These are phyloP conservation scores for Knoxdaviesia proteae DNA, from an alignment of 2,329 filamentous ascomycete genomes.

Conservation along the genomic window DNA sequence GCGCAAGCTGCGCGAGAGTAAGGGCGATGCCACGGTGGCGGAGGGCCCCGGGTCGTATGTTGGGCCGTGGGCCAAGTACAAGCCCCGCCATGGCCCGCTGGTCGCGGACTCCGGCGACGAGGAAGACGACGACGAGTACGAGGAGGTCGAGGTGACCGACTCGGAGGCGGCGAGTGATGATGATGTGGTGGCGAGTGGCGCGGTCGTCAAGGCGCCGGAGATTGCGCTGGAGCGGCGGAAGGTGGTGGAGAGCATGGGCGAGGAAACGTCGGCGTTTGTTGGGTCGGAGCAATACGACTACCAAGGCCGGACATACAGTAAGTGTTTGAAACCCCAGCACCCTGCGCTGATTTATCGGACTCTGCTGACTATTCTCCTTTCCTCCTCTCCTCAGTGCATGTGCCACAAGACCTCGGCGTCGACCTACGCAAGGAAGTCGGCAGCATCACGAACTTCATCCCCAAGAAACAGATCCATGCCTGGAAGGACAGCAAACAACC, in stretches of 20 bases:
- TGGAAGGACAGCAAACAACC: conserved; percentile 74
- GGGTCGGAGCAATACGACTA: conserved; percentile 74
- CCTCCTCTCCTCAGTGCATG: conserved; percentile 39
- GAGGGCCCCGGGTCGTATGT: conserved; percentile 79
- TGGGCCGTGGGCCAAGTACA: conserved; percentile 84
- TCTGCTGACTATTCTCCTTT: background rate
- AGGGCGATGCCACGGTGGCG: conserved; percentile 64
- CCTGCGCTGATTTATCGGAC: background rate
- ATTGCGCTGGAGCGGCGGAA: conserved; percentile 32
- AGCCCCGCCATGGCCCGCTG: conserved; percentile 44
- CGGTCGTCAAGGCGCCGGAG: conserved; percentile 34
- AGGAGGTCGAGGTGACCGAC: conserved; percentile 55
- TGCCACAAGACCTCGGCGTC: conserved; percentile 76
- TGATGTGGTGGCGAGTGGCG: conserved; percentile 42
- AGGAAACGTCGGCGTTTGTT: conserved; percentile 75
- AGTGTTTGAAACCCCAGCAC: background rate
- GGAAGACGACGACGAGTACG: conserved; percentile 59
- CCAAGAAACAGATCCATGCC: conserved; percentile 80
- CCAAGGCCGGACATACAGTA: conserved; percentile 72
- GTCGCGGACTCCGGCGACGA: conserved; percentile 55
- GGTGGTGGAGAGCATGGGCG: conserved; percentile 36
- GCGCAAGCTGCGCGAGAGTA: conserved; percentile 59
- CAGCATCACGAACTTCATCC: conserved; percentile 73
- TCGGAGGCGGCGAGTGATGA: conserved; percentile 23
- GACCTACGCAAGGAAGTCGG: conserved; percentile 65